phyloP scores from a whole-genome alignment of 179 eudicot species.

The Spergularia azorica region DNA sequence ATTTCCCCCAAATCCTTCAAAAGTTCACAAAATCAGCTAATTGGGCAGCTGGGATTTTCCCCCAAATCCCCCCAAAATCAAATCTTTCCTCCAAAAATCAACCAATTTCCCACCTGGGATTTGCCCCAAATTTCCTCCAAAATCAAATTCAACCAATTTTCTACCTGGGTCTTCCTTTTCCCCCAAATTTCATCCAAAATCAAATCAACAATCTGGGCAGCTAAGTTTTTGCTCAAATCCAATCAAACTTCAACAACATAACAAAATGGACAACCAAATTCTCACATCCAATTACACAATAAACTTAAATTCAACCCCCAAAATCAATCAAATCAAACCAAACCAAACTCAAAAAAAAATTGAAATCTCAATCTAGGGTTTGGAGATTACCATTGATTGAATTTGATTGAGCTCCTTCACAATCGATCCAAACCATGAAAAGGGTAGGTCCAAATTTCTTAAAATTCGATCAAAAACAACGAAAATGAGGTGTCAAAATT shows the following conservation, averaged over 20 bases:
- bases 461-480: background rate
- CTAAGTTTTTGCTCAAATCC: background rate
- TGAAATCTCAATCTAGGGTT: conserved; percentile 22
- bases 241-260: background rate
- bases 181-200: background rate
- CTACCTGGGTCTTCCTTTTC: background rate
- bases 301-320: background rate
- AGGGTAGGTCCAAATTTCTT: background rate
- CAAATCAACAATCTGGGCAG: background rate
- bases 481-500: conserved; percentile 11
- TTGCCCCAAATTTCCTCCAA: background rate
- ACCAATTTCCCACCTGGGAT: background rate
- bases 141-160: background rate
- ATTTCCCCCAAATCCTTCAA: conserved; percentile 4
- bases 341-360: background rate
- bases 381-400: background rate
- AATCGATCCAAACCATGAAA: background rate
- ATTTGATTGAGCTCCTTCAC: background rate
- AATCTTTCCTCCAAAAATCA: background rate
- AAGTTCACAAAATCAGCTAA: background rate
- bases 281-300: conserved; percentile 1
- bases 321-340: background rate
- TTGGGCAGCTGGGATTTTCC: background rate
- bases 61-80: conserved; percentile 5
- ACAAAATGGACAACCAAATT: conserved; percentile 6